Evolutionary conservation across 345 rosid genomes (phyloP).

Genomic region (Stellera chamaejasme): DNA sequence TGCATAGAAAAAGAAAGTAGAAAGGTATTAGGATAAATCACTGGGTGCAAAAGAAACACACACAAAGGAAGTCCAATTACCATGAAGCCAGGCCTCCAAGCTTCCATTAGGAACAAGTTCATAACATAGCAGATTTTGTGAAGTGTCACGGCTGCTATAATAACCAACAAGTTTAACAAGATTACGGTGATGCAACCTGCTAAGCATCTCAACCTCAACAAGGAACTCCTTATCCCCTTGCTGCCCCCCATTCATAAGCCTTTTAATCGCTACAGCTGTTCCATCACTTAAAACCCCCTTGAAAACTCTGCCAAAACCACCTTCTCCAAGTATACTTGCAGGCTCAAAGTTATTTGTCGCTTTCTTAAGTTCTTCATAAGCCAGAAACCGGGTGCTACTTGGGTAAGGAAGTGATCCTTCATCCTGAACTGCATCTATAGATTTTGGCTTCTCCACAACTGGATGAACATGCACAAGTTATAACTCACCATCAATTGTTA

Average conservation of each 20-base stretch:
- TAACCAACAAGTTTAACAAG: slow-evolving; percentile 98
- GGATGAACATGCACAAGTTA: too few relatives aligned
- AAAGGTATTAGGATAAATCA: neutral
- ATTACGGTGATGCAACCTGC: slow-evolving; percentile 99
- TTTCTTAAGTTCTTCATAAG: slow-evolving; percentile 91
- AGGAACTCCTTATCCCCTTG: slow-evolving; percentile 95
- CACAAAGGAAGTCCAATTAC: slow-evolving; percentile 28
- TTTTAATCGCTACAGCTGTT: slow-evolving; percentile 96
- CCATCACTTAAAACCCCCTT: slow-evolving; percentile 97
- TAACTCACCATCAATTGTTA: too few relatives aligned
- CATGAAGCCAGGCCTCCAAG: slow-evolving; percentile 97
- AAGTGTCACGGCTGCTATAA: slow-evolving; percentile 79
- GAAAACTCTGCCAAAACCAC: slow-evolving; percentile 97
- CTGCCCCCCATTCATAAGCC: slow-evolving; percentile 84
- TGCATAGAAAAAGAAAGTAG: neutral
- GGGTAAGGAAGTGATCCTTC: slow-evolving; percentile 79
- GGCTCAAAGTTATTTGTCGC: slow-evolving; percentile 90
- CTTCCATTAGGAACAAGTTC: slow-evolving; percentile 99
- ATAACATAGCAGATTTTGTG: slow-evolving; percentile 87
- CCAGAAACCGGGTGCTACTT: slow-evolving; percentile 74
- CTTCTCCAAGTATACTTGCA: slow-evolving; percentile 90
- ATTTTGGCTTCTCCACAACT: slow-evolving; percentile 53
- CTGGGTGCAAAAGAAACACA: slow-evolving; percentile 2
- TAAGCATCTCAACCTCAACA: slow-evolving; percentile 99
- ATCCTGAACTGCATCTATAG: slow-evolving; percentile 33